Evolutionary conservation across 306 rosid species (phyloP).

Genomic region (Abrus precatorius): DNA sequence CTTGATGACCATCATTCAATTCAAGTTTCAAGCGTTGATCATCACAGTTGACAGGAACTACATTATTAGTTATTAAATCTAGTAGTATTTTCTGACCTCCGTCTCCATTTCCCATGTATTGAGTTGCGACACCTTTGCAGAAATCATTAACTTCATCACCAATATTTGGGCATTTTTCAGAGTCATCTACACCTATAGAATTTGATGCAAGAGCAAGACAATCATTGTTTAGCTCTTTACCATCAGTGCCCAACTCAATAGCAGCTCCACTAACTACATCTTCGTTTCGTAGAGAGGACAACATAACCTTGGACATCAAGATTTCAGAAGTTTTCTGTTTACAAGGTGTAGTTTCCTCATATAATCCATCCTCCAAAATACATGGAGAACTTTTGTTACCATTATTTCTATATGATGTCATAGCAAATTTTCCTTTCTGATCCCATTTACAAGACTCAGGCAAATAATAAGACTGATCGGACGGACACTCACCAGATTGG

Average conservation of each 20-base stretch:
- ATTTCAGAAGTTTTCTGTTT: conserved; percentile 32
- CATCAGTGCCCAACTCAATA: conserved; percentile 38
- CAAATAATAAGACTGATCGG: conserved; percentile 44
- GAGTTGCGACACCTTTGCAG: conserved; percentile 20
- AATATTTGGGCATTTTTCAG: conserved; percentile 29
- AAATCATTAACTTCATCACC: conserved; percentile 38
- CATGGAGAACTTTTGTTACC: conserved; percentile 10
- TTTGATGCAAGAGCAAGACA: conserved; percentile 39
- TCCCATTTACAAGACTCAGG: conserved; percentile 61
- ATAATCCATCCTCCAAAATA: conserved; percentile 37
- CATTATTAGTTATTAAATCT: conserved; percentile 38
- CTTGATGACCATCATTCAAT: conserved; percentile 39
- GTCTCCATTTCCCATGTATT: conserved; percentile 36
- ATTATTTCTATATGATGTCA: conserved; percentile 30
- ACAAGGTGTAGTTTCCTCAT: conserved; percentile 39
- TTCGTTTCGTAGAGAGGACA: conserved; percentile 6
- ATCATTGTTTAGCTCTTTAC: conserved; percentile 39
- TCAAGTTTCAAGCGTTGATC: conserved; percentile 43
- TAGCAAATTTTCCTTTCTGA: conserved; percentile 60
- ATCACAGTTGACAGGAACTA: conserved; percentile 30
- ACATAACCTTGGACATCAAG: neutral
- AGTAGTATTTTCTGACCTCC: conserved; percentile 8
- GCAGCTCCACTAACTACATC: conserved; percentile 26
- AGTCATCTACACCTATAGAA: conserved; percentile 36
- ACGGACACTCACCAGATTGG: conserved; percentile 41